Evolutionary conservation across 805 yeast species (phyloP).

Genomic region (Saccharomycopsis fermentans): DNA sequence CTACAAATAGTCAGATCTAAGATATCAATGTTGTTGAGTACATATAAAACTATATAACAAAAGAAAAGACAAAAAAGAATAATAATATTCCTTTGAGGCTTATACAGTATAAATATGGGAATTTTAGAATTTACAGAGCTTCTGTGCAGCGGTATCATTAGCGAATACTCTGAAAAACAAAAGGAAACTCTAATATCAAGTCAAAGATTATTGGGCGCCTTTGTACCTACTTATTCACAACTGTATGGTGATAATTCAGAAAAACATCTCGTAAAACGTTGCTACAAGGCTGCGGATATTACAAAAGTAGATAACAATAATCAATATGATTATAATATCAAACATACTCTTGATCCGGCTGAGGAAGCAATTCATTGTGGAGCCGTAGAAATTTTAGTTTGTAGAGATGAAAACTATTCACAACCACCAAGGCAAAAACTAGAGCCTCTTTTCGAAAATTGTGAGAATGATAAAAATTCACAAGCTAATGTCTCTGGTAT

Average conservation of each 20-base stretch:
- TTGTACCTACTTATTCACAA: not conserved
- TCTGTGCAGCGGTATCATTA: not conserved
- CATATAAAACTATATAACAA: not conserved
- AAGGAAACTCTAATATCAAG: not conserved
- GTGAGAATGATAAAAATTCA: no score
- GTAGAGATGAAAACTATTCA: no score
- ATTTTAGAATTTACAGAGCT: not conserved
- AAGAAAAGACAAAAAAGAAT: not conserved
- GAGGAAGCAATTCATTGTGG: not conserved
- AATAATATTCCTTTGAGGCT: not conserved
- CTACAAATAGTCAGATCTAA: not conserved
- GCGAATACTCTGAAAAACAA: not conserved
- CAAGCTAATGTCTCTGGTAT: no score
- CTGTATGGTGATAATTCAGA: not conserved
- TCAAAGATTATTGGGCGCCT: not conserved
- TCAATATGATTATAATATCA: not conserved
- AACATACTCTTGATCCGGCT: not conserved
- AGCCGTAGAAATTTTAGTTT: no score
- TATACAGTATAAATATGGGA: not conserved
- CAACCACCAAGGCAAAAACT: no score
- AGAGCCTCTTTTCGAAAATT: no score
- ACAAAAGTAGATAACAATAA: not conserved
- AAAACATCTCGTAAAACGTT: not conserved
- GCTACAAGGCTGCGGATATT: not conserved
- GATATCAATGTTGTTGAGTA: not conserved